phyloP scores from a whole-genome alignment of 2,329 filamentous ascomycete species.

The Dichotomopilus funicola region DNA sequence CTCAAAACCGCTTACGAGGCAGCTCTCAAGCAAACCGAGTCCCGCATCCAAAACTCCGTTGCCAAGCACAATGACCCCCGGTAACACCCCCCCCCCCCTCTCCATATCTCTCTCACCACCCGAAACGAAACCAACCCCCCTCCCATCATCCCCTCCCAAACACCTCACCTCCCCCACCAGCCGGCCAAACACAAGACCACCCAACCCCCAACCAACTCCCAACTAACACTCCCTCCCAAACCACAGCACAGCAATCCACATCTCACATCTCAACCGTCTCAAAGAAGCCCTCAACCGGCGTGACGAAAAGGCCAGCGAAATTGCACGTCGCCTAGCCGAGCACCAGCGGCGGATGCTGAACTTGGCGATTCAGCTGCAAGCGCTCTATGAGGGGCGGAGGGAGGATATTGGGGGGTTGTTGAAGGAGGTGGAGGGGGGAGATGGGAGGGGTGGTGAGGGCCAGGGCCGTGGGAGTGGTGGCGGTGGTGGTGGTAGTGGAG shows the following conservation, averaged over 20 bases:
- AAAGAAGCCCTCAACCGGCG: conserved; percentile 16
- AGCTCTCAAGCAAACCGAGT: conserved; percentile 12
- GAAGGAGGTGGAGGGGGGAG: not conserved
- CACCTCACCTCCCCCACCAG: not conserved
- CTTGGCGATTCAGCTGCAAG: conserved; percentile 17
- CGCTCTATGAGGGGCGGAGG: conserved; percentile 18
- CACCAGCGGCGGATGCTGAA: conserved; percentile 18
- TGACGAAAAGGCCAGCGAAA: conserved; percentile 13
- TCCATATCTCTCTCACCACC: not conserved
- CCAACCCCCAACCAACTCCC: not conserved
- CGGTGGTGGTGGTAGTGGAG: not conserved
- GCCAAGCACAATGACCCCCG: conserved; percentile 15
- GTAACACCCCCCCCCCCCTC: conserved; percentile 5
- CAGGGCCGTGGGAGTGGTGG: not conserved
- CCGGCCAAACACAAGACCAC: not conserved
- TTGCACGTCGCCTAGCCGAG: conserved; percentile 16
- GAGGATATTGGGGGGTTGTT: conserved; percentile 13
- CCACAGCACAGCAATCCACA: conserved; percentile 12
- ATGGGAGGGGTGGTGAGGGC: not conserved
- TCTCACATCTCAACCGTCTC: conserved; percentile 13
- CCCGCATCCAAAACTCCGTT: conserved; percentile 16
- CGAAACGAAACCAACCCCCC: not conserved
- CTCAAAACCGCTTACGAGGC: conserved; percentile 11
- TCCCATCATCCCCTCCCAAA: not conserved
- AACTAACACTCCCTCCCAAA: not conserved